Evolutionary conservation across 768 basidiomycete species (phyloP).

Genomic region (Royoungia palumana): DNA sequence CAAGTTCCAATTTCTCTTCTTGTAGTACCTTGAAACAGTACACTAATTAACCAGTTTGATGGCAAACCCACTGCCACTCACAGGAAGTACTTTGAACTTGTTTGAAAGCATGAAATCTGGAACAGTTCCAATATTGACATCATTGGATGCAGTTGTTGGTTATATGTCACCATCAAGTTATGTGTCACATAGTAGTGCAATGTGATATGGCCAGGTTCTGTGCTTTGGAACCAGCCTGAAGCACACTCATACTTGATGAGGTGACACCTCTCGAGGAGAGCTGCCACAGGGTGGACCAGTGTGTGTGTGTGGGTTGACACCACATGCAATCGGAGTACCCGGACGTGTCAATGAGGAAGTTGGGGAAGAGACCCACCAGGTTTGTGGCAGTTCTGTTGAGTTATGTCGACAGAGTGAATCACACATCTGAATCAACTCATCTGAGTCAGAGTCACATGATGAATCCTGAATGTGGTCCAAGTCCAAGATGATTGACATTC

Average conservation of each 20-base stretch:
- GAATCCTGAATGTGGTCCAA: too few relatives aligned
- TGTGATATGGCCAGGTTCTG: constrained; percentile 91
- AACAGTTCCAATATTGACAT: constrained; percentile 91
- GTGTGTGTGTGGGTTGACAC: too few relatives aligned
- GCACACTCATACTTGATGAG: constrained; percentile 92
- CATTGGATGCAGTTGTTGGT: constrained; percentile 83
- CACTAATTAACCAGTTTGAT: constrained; percentile 3
- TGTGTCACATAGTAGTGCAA: constrained; percentile 95
- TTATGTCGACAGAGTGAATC: too few relatives aligned
- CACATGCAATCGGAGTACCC: too few relatives aligned
- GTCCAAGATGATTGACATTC: too few relatives aligned
- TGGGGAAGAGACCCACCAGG: too few relatives aligned
- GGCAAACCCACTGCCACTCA: constrained; percentile 25
- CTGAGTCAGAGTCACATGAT: too few relatives aligned
- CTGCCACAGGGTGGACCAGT: constrained; percentile 91
- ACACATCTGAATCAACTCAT: too few relatives aligned
- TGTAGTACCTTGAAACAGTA: constrained; percentile 53
- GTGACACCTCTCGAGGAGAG: constrained; percentile 88
- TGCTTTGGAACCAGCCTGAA: constrained; percentile 85
- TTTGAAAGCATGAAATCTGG: constrained; percentile 90
- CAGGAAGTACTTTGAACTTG: constrained; percentile 91
- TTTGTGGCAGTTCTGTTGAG: too few relatives aligned
- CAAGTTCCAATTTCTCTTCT: constrained; percentile 83
- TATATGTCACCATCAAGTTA: constrained; percentile 94
- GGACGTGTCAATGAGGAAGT: too few relatives aligned